These are phyloP conservation scores for Zygoascus sp. DNA, from an alignment of 1,139 yeast species.

Conservation along the genomic window DNA sequence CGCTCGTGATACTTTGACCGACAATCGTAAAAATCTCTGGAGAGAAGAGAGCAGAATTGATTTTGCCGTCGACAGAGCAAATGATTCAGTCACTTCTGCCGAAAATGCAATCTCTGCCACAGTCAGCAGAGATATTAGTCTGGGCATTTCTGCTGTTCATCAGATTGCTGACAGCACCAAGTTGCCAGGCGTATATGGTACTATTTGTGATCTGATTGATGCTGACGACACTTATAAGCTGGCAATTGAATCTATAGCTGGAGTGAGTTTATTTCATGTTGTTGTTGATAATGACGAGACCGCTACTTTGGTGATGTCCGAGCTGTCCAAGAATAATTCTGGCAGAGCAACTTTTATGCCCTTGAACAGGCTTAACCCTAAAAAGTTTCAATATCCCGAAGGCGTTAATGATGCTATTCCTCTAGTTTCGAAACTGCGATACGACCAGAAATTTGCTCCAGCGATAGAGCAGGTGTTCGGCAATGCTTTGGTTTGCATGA, in stretches of 20 bases:
- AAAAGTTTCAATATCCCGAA: slow-evolving; percentile 49
- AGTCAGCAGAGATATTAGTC: slow-evolving; percentile 49
- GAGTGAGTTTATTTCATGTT: slow-evolving; percentile 77
- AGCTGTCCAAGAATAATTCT: slow-evolving; percentile 59
- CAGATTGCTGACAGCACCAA: slow-evolving; percentile 50
- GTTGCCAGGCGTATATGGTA: slow-evolving; percentile 68
- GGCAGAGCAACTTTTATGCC: slow-evolving; percentile 94
- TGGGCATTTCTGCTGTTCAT: slow-evolving; percentile 66
- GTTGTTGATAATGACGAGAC: slow-evolving; percentile 87
- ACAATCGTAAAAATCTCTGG: slow-evolving; percentile 71
- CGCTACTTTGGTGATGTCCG: slow-evolving; percentile 74
- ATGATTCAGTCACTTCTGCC: slow-evolving; percentile 42
- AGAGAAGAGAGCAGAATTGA: slow-evolving; percentile 67
- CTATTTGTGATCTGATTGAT: slow-evolving; percentile 74
- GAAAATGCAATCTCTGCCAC: slow-evolving; percentile 61
- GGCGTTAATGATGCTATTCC: slow-evolving; percentile 57
- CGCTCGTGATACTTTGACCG: slow-evolving; percentile 42
- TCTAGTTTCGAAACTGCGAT: slow-evolving; percentile 65
- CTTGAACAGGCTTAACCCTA: slow-evolving; percentile 58
- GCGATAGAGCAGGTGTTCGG: slow-evolving; percentile 82
- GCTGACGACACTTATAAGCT: slow-evolving; percentile 79
- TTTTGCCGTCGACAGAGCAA: slow-evolving; percentile 52
- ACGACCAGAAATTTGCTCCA: slow-evolving; percentile 44
- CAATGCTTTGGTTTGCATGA: slow-evolving; percentile 69
- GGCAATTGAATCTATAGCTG: slow-evolving; percentile 87